Evolutionary conservation across 768 basidiomycete species (phyloP).

Genomic region (Boletus rubroflammeus): DNA sequence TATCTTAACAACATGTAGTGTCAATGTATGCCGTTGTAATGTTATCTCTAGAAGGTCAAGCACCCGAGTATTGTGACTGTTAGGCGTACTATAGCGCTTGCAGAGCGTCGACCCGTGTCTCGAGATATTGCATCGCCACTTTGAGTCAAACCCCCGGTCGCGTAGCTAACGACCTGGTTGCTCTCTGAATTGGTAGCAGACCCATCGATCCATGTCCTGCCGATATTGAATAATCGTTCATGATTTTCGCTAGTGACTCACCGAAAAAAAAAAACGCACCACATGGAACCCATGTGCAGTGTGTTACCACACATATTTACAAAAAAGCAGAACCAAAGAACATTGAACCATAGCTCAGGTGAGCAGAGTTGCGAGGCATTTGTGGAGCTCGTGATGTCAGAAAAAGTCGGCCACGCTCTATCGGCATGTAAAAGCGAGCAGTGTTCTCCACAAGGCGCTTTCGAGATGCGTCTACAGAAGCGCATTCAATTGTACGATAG

Average conservation of each 20-base stretch:
- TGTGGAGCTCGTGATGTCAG: background rate
- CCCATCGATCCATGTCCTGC: background rate
- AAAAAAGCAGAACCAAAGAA: background rate
- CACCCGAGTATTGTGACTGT: background rate
- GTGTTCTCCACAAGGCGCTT: background rate
- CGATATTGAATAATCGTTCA: too few species aligned
- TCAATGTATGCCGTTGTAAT: too few species aligned
- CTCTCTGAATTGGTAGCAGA: too few species aligned
- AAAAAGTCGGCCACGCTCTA: background rate
- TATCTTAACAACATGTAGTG: too few species aligned
- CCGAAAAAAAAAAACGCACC: too few species aligned
- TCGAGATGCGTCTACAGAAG: background rate
- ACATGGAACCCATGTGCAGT: too few species aligned
- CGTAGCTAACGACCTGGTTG: too few species aligned
- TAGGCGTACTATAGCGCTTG: background rate
- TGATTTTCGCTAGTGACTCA: too few species aligned
- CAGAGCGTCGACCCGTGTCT: background rate
- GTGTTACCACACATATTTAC: background rate
- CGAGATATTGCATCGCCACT: too few species aligned
- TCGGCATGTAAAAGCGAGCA: background rate
- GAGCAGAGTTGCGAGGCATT: background rate
- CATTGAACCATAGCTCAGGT: background rate
- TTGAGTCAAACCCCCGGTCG: too few species aligned
- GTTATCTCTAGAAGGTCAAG: too few species aligned
- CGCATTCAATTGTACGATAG: background rate